Percentiles rank a stretch among this genome's conserved stretches.
Conservation (phyloP, 305 asterid species). For the Fraxinus baroniana region DNA sequence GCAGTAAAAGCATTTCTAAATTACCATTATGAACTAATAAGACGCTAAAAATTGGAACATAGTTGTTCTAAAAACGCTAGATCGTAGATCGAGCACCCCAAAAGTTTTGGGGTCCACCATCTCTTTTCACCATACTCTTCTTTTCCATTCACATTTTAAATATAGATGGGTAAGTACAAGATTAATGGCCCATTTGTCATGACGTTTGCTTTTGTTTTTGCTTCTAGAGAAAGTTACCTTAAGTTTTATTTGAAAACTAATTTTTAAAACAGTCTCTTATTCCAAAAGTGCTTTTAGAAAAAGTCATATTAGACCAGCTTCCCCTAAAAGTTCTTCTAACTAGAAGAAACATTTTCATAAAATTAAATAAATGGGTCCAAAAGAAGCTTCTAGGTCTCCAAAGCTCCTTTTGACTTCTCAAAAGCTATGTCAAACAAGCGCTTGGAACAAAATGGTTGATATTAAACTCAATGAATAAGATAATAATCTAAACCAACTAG, state of each 20-base stretch:
- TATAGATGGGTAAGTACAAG: neutral
- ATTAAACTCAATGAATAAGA: neutral
- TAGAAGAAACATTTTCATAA: neutral
- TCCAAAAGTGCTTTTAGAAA: neutral
- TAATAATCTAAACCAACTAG: neutral
- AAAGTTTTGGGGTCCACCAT: neutral
- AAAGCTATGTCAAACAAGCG: neutral
- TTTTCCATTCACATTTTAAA: neutral
- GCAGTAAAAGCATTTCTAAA: neutral
- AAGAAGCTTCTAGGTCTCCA: neutral
- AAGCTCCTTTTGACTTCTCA: neutral
- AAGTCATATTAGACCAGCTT: neutral
- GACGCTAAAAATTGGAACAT: neutral
- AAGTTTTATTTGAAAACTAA: too few species aligned
- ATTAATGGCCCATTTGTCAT: neutral
- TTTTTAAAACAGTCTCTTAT: too few species aligned
- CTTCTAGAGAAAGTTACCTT: too few species aligned
- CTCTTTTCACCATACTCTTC: neutral
- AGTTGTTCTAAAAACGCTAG: neutral
- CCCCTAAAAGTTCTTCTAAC: neutral
- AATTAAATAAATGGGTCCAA: neutral
- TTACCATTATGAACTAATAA: neutral
- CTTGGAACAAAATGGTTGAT: neutral
- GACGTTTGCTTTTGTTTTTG: neutral
- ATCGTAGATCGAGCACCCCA: neutral